Conservation (phyloP, 2,329 filamentous ascomycete species). For the Lojkania enalia region DNA sequence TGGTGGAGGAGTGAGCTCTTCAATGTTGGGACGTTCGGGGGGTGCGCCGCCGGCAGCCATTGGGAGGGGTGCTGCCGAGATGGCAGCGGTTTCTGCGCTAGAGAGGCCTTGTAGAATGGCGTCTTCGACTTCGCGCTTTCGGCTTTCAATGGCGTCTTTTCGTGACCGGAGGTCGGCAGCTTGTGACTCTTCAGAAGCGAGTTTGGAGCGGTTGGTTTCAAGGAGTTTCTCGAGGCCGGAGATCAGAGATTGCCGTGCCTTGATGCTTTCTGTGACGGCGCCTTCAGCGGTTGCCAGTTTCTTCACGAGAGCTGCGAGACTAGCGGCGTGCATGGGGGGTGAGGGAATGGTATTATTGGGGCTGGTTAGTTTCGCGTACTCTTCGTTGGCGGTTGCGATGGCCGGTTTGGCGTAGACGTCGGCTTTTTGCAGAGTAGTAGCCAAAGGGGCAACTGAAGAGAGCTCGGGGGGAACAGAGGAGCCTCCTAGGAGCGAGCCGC, state of each 20-base stretch:
- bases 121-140: conserved; percentile 87
- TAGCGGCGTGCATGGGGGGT: conserved; percentile 87
- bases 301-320: conserved; percentile 86
- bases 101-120: conserved; percentile 84
- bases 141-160: conserved; percentile 73
- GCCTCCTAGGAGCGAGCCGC: conserved; percentile 71
- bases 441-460: conserved; percentile 70
- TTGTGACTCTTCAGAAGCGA: conserved; percentile 70
- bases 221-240: conserved; percentile 81
- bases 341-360: conserved; percentile 70
- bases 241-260: conserved; percentile 77
- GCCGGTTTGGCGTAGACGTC: conserved; percentile 68
- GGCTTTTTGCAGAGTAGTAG: conserved; percentile 74
- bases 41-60: conserved; percentile 14
- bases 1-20: conserved; percentile 82
- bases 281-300: conserved; percentile 85
- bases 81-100: conserved; percentile 58
- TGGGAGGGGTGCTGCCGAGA: conserved; percentile 45
- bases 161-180: conserved; percentile 67
- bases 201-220: conserved; percentile 68
- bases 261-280: conserved; percentile 86
- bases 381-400: conserved; percentile 71
- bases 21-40: conserved; percentile 75
- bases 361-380: conserved; percentile 83
- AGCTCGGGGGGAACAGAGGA: conserved; percentile 73